Evolutionary conservation across 2,329 filamentous ascomycete species (phyloP).

Genomic region (Blumeria hordei): DNA sequence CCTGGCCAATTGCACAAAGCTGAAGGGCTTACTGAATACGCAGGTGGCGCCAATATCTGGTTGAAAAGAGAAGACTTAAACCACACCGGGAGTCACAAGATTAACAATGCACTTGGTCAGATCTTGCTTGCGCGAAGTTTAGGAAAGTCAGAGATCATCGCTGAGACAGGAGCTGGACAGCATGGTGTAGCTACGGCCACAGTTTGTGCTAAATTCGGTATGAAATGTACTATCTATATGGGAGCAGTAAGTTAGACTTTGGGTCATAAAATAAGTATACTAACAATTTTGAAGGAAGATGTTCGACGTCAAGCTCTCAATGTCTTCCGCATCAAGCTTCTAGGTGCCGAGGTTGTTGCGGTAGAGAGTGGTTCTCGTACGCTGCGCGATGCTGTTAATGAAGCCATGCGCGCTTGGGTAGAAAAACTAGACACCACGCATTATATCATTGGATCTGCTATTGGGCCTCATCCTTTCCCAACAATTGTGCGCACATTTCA

Average conservation of each 20-base stretch:
- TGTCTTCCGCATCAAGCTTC: conserved; percentile 92
- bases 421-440: conserved; percentile 80
- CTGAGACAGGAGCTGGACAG: conserved; percentile 90
- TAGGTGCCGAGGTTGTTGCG: conserved; percentile 77
- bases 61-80: conserved; percentile 94
- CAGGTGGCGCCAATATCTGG: conserved; percentile 89
- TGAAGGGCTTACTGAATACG: conserved; percentile 65
- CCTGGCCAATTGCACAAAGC: conserved; percentile 81
- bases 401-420: conserved; percentile 86
- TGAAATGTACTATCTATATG: conserved; percentile 98
- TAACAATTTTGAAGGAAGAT: conserved; percentile 34
- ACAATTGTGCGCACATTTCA: conserved; percentile 96
- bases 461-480: conserved; percentile 92
- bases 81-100: conserved; percentile 96
- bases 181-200: conserved; percentile 96
- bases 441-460: conserved; percentile 95
- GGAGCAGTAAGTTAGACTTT: conserved; percentile 31
- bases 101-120: conserved; percentile 94
- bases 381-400: conserved; percentile 75
- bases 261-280: background rate
- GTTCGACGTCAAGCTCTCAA: conserved; percentile 90
- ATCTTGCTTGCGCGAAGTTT: conserved; percentile 64
- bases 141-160: conserved; percentile 92
- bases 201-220: conserved; percentile 91
- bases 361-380: conserved; percentile 78